phyloP scores from a whole-genome alignment of 2,329 filamentous ascomycete species.

The Aspergillus pseudoviridinutans region DNA sequence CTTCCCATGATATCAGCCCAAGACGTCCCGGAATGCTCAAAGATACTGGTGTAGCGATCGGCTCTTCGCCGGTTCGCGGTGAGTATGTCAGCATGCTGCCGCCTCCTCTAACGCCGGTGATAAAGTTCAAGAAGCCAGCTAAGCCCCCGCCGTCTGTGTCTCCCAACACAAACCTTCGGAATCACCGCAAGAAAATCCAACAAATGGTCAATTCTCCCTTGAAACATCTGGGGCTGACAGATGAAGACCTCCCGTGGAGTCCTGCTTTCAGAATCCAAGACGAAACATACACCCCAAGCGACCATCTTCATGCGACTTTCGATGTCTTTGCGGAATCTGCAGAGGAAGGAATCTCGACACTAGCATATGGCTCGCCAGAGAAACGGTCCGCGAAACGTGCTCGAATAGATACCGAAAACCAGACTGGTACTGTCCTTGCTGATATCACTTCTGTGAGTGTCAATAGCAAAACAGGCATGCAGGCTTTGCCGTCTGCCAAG shows the following conservation, averaged over 20 bases:
- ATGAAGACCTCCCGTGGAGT: constrained; percentile 43
- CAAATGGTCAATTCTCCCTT: constrained; percentile 77
- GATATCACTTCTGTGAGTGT: constrained; percentile 38
- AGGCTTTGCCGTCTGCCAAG: constrained; percentile 32
- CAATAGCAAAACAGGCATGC: constrained; percentile 33
- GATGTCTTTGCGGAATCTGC: constrained; percentile 52
- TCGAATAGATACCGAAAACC: constrained; percentile 47
- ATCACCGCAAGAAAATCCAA: constrained; percentile 79
- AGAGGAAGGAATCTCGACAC: constrained; percentile 36
- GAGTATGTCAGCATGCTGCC: constrained; percentile 58
- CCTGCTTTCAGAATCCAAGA: constrained; percentile 51
- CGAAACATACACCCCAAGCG: constrained; percentile 37
- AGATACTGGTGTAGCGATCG: constrained; percentile 37
- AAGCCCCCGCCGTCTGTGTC: constrained; percentile 73
- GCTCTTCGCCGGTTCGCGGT: constrained; percentile 66
- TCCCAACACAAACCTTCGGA: constrained; percentile 84
- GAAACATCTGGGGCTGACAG: constrained; percentile 40
- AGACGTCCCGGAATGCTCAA: constrained; percentile 48
- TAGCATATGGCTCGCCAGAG: constrained; percentile 49
- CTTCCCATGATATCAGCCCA: constrained; percentile 82
- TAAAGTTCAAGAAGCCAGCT: constrained; percentile 70
- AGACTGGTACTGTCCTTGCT: constrained; percentile 48
- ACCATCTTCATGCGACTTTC: constrained; percentile 48
- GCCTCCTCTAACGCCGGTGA: constrained; percentile 75
- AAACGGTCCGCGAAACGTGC: constrained; percentile 52